A percentile compares a stretch with the other conserved stretches of the same genome.
Evolutionary conservation across 441 rosid genomes (phyloP).

Genomic region (Aquilaria agallochum): DNA sequence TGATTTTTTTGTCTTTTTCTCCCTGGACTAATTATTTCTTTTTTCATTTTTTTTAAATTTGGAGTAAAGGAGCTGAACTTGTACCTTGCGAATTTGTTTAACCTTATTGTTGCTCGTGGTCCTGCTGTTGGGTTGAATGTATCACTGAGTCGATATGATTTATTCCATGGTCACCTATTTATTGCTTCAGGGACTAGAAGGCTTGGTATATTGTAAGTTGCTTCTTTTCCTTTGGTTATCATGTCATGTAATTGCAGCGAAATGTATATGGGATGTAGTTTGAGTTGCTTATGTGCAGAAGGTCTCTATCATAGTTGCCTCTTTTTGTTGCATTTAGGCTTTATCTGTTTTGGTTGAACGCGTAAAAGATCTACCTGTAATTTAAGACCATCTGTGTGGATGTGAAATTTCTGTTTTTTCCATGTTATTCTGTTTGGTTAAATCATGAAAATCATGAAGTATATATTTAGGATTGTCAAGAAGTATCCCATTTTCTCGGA

Average conservation of each 20-base stretch:
- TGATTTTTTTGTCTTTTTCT: neutral
- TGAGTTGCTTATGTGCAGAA: neutral
- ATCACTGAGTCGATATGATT: slow-evolving; percentile 62
- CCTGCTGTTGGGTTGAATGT: slow-evolving; percentile 57
- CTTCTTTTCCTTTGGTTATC: neutral
- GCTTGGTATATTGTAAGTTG: slow-evolving; percentile 76
- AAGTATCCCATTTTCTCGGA: no score
- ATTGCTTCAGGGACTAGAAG: slow-evolving; percentile 56
- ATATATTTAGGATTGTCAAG: no score
- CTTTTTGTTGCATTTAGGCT: no score
- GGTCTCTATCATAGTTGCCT: neutral
- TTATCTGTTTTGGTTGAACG: no score
- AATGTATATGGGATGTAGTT: neutral
- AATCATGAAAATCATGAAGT: no score
- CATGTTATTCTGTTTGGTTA: no score
- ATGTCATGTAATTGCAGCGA: neutral
- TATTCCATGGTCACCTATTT: slow-evolving; percentile 85
- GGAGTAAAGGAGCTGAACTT: slow-evolving; percentile 64
- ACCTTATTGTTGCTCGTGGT: slow-evolving; percentile 67
- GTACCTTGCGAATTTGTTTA: slow-evolving; percentile 63
- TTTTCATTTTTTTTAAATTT: neutral
- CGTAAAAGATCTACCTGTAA: no score
- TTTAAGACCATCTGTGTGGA: no score
- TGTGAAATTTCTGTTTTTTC: no score
- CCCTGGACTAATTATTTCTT: neutral